Percentiles rank a stretch among this genome's conserved stretches.
phyloP scores from a whole-genome alignment of 169 alveolate species.

The Babesia gibsoni region DNA sequence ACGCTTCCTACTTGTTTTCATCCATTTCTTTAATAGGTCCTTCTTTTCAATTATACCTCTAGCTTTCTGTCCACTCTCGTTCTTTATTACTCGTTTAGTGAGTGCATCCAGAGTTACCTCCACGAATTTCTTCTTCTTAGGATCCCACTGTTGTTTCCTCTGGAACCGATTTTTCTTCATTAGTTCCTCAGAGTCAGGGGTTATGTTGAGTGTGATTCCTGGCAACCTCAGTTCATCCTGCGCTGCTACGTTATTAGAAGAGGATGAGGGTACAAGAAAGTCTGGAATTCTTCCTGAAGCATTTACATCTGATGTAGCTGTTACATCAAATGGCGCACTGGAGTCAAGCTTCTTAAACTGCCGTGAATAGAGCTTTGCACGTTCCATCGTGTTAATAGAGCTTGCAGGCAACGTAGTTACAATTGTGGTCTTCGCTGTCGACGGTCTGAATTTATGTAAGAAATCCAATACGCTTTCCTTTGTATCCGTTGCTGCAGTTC shows the following conservation, averaged over 20 bases:
- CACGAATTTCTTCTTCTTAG: slow-evolving; percentile 54
- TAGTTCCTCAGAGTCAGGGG: slow-evolving; percentile 59
- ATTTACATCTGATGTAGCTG: background rate
- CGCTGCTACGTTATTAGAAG: background rate
- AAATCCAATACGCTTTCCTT: slow-evolving; percentile 9
- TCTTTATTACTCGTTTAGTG: slow-evolving; percentile 44
- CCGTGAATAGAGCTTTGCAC: slow-evolving; percentile 15
- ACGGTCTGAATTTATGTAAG: slow-evolving; percentile 37
- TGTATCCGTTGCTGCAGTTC: background rate
- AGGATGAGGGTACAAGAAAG: slow-evolving; percentile 8
- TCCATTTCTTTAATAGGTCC: slow-evolving; percentile 59
- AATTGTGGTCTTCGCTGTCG: slow-evolving; percentile 25
- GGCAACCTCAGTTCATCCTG: slow-evolving; percentile 41
- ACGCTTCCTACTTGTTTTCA: slow-evolving; percentile 43
- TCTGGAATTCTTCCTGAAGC: background rate
- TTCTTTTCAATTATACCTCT: slow-evolving; percentile 32
- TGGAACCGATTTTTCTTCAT: slow-evolving; percentile 49
- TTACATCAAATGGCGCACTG: background rate
- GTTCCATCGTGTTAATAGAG: slow-evolving; percentile 27
- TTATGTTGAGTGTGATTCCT: slow-evolving; percentile 45
- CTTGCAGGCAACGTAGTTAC: slow-evolving; percentile 22
- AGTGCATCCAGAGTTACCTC: slow-evolving; percentile 55
- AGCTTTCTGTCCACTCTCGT: slow-evolving; percentile 30
- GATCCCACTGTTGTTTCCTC: slow-evolving; percentile 61
- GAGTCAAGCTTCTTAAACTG: slow-evolving; percentile 28